Evolutionary conservation across 2,329 filamentous ascomycete genomes (phyloP), one percentile per base, ranked within the genome.

Genomic region (Fusarium sp.): DNA sequence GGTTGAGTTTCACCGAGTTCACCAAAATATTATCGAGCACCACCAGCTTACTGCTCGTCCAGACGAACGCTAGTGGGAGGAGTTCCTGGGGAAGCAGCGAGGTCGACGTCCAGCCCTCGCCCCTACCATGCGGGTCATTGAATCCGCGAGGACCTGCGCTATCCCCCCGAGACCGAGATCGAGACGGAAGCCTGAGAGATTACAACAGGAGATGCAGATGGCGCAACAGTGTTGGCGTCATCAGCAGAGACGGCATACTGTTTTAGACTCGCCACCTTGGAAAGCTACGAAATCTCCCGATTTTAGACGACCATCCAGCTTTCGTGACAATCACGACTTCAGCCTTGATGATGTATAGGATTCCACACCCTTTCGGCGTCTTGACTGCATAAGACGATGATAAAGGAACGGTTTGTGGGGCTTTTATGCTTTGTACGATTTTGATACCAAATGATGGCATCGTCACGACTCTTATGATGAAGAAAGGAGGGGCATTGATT

Each of bases 1-100:
- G 83, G 57, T 78, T 86, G 51, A 86, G 83, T 75, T 86, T 88
- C 63, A 83, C 80, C 65, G 85, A 88, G 49, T 85, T 87, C 61
- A 82, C 84, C 42, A 85, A 84, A 70, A 78, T 84, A 59, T 72
- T 88, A 49, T 87, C 84, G 65, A 86, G 82, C 70, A 86, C 84
- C 47, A 86, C 83, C 70, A 86, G 82, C 71, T 74, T 86, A 69
- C 76, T 88, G 49, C 77, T 87, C 41, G 78, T 86, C 51, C 83
- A 87, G 75, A 83, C 83, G 57, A 86, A 86, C 70, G 76, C 78
- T 56, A 80, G 78, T 67, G 74, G 73, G 55, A 73, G 74, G 60
- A 84, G 81, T 74, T 82, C 78, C 70, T 74, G 78, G 49, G 75
- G 76, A 51, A 82, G 80, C 71, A 78, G 74, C 67, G 81, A 83